phyloP scores from a whole-genome alignment of 2,329 filamentous ascomycete species.

The Aspergillus transmontanensis region DNA sequence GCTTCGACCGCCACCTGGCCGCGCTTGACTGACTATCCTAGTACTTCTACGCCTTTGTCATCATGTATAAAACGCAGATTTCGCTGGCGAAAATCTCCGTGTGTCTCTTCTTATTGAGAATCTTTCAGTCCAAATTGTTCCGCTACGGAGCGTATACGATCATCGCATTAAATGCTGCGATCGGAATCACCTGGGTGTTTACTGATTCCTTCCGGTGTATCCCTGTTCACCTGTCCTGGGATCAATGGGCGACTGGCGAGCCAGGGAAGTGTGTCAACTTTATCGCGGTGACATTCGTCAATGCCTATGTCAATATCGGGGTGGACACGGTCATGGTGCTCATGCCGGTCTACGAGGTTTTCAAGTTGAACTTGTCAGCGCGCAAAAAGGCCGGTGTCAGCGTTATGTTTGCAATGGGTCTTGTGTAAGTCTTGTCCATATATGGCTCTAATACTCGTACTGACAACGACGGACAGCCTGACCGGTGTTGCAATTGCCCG shows the following conservation, averaged over 20 bases:
- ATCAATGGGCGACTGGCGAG: slow-evolving; percentile 16
- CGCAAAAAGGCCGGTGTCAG: slow-evolving; percentile 22
- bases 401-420: slow-evolving; percentile 23
- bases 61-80: slow-evolving; percentile 25
- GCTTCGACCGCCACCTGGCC: not conserved
- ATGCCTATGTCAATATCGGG: slow-evolving; percentile 24
- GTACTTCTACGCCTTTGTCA: slow-evolving; percentile 21
- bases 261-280: slow-evolving; percentile 24
- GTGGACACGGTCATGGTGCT: slow-evolving; percentile 24
- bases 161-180: slow-evolving; percentile 25
- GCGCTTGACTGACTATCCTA: not conserved
- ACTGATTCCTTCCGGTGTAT: slow-evolving; percentile 23
- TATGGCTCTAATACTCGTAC: not conserved
- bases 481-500: slow-evolving; percentile 29
- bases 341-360: slow-evolving; percentile 25
- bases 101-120: slow-evolving; percentile 27
- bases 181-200: slow-evolving; percentile 22
- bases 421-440: slow-evolving; percentile 16
- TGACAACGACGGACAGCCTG: slow-evolving; percentile 13
- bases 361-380: slow-evolving; percentile 21
- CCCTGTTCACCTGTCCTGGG: slow-evolving; percentile 24
- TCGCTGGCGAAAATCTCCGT: slow-evolving; percentile 30
- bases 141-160: slow-evolving; percentile 20
- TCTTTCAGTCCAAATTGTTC: slow-evolving; percentile 23
- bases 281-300: slow-evolving; percentile 17